Evolutionary conservation across 164 flowering plant genomes (phyloP).

Genomic region (Chimonanthus praecox): DNA sequence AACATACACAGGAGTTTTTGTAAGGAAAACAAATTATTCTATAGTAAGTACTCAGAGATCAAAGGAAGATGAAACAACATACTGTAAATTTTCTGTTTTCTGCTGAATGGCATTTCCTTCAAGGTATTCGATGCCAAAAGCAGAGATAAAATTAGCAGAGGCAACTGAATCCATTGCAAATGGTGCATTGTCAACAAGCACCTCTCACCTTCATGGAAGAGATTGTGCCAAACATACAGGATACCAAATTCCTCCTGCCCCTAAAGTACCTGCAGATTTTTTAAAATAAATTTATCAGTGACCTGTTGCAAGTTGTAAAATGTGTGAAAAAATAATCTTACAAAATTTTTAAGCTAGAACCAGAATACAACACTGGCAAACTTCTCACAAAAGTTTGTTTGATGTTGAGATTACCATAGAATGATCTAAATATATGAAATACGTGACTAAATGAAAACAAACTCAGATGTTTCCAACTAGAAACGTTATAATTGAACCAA

Average conservation of each 20-base stretch:
- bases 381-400: not conserved
- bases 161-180: conserved; percentile 30
- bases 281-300: not conserved
- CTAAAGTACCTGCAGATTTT: not conserved
- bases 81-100: conserved; percentile 14
- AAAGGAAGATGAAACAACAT: conserved; percentile 8
- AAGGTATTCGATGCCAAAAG: conserved; percentile 21
- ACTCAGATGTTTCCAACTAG: not conserved
- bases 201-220: conserved; percentile 7
- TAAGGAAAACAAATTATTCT: not conserved
- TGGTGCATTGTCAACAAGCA: conserved; percentile 24
- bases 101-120: conserved; percentile 3
- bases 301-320: not conserved
- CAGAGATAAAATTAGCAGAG: conserved; percentile 27
- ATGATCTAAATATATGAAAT: not conserved
- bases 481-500: not conserved
- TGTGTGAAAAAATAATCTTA: not conserved
- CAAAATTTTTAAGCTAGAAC: not conserved
- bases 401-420: not conserved
- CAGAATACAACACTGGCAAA: not conserved
- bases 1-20: no score
- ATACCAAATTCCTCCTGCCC: conserved; percentile 2
- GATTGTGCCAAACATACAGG: not conserved
- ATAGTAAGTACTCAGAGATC: no score
- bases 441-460: not conserved